Evolutionary conservation across 176 grass and related monocot species (phyloP).

Genomic region (Avena insularis): DNA sequence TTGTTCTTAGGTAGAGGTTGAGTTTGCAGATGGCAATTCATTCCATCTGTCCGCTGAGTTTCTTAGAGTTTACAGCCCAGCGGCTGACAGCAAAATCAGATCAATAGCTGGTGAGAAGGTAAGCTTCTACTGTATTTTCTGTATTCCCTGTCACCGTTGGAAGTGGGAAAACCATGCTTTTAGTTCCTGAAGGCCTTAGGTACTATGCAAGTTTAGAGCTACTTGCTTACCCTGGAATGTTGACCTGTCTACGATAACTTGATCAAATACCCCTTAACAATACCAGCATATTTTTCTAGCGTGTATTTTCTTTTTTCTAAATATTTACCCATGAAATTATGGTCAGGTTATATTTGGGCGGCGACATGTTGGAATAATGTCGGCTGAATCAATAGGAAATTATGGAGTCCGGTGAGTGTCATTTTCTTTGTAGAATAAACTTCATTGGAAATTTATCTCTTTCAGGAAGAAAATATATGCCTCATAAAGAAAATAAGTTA

Average conservation of each 20-base stretch:
- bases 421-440: slow-evolving; percentile 16
- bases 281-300: not conserved
- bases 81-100: slow-evolving; percentile 96
- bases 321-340: not conserved
- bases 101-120: slow-evolving; percentile 90
- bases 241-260: not conserved
- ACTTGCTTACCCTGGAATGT: not conserved
- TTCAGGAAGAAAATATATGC: not conserved
- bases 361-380: slow-evolving; percentile 88
- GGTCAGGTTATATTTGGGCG: slow-evolving; percentile 87
- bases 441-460: not conserved
- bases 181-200: not conserved
- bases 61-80: slow-evolving; percentile 91
- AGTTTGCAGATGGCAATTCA: slow-evolving; percentile 72
- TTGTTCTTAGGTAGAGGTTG: slow-evolving; percentile 68
- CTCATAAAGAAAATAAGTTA: not conserved
- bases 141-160: not conserved
- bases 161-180: not conserved
- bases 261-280: not conserved
- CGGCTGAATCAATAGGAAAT: slow-evolving; percentile 92
- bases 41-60: slow-evolving; percentile 88
- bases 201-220: not conserved
- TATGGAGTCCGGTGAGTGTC: slow-evolving; percentile 77
- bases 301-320: not conserved
- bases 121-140: slow-evolving; percentile 18